Conservation (phyloP, 257 asterid species). For the Ballota nigra region DNA sequence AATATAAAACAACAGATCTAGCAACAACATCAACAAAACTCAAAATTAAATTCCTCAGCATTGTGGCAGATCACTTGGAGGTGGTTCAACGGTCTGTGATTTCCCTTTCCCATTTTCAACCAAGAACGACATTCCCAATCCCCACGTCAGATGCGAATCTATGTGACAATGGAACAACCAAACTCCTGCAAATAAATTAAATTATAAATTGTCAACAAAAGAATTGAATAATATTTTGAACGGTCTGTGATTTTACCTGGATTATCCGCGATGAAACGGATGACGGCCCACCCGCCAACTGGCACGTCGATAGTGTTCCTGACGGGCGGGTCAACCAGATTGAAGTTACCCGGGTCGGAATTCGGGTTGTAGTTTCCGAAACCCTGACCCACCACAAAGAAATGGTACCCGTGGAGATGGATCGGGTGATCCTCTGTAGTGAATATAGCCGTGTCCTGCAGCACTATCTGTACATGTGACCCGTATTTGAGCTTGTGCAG, state of each 20-base stretch:
- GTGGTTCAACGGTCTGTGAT: constrained; percentile 44
- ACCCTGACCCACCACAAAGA: constrained; percentile 59
- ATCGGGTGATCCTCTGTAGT: constrained; percentile 65
- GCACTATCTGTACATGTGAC: constrained; percentile 49
- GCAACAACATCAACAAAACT: not conserved
- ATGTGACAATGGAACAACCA: constrained; percentile 75
- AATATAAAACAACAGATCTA: not conserved
- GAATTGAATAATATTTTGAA: too few relatives aligned
- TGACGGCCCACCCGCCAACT: constrained; percentile 68
- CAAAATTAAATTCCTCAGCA: constrained; percentile 31
- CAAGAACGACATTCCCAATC: constrained; percentile 49
- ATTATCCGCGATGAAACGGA: constrained; percentile 65
- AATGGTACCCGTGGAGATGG: constrained; percentile 70
- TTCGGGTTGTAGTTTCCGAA: constrained; percentile 53
- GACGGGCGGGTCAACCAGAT: constrained; percentile 59
- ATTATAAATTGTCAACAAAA: too few relatives aligned
- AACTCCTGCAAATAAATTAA: constrained; percentile 37
- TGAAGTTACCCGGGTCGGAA: constrained; percentile 43
- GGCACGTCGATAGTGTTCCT: constrained; percentile 69
- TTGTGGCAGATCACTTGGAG: constrained; percentile 59
- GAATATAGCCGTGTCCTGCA: constrained; percentile 64
- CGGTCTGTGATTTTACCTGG: constrained; percentile 42
- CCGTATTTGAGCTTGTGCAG: constrained; percentile 49
- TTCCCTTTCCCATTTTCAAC: constrained; percentile 59
- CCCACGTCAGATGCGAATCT: constrained; percentile 68